A percentile compares a stretch with the other conserved stretches of the same genome.
Evolutionary conservation across 768 basidiomycete genomes (phyloP).

Genomic region (Tylopilus sp.): DNA sequence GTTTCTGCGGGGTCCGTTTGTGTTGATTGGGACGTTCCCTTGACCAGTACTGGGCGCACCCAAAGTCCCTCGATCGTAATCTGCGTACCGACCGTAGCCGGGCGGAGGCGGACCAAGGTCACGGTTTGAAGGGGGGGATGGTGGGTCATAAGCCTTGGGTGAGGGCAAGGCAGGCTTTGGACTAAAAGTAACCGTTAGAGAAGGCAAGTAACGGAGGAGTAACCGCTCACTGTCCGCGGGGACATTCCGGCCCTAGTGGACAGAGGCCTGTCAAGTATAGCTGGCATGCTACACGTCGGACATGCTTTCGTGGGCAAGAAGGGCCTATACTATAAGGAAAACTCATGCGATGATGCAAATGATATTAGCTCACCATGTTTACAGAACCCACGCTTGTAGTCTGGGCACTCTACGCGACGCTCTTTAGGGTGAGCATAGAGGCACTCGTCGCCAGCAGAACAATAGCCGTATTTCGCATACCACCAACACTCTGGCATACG

Average conservation of each 20-base stretch:
- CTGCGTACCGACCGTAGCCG: constrained; percentile 82
- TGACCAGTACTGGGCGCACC: constrained; percentile 28
- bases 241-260: constrained; percentile 84
- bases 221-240: constrained; percentile 77
- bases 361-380: constrained; percentile 65
- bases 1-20: constrained; percentile 59
- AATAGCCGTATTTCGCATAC: constrained; percentile 97
- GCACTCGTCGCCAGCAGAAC: constrained; percentile 95
- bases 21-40: constrained; percentile 28
- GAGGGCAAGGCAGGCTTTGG: constrained; percentile 74
- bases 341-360: constrained; percentile 1
- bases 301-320: constrained; percentile 86
- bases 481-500: constrained; percentile 99
- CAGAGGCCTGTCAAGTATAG: constrained; percentile 92
- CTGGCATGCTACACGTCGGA: constrained; percentile 87
- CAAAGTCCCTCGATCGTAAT: constrained; percentile 55
- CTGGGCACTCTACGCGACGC: constrained; percentile 87
- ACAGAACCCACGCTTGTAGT: constrained; percentile 95
- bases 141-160: constrained; percentile 73
- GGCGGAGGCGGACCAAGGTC: constrained; percentile 90
- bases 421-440: constrained; percentile 95
- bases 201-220: constrained; percentile 2
- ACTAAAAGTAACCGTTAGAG: constrained; percentile 37
- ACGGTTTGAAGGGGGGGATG: constrained; percentile 67
- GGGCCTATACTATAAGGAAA: constrained; percentile 54